These are phyloP conservation scores for Afroboletus lepidellus DNA, from an alignment of 1,284 basidiomycete species.

Conservation along the genomic window DNA sequence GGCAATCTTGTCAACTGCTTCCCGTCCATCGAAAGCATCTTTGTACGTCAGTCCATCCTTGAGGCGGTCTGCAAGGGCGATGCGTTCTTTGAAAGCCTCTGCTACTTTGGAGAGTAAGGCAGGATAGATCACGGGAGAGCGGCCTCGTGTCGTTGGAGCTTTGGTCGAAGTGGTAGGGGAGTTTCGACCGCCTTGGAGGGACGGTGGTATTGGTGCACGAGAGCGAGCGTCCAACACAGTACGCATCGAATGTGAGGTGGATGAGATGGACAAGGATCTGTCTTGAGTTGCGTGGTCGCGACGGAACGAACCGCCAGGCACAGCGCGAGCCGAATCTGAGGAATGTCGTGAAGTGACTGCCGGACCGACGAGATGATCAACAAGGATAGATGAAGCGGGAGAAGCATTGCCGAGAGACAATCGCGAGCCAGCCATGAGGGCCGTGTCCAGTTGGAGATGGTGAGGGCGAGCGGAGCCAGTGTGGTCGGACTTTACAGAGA, in stretches of 20 bases:
- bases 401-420: constrained; percentile 47
- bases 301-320: constrained; percentile 44
- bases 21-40: constrained; percentile 93
- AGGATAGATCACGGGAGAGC: constrained; percentile 87
- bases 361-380: constrained; percentile 40
- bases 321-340: constrained; percentile 53
- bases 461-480: constrained; percentile 38
- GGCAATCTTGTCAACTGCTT: constrained; percentile 94
- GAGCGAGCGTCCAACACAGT: constrained; percentile 37
- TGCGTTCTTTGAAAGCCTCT: constrained; percentile 85
- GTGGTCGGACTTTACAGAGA: constrained; percentile 33
- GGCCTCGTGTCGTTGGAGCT: constrained; percentile 29
- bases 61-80: constrained; percentile 74
- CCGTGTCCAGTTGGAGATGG: constrained; percentile 49
- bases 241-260: constrained; percentile 47
- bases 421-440: constrained; percentile 34
- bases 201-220: constrained; percentile 37
- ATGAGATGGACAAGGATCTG: constrained; percentile 73
- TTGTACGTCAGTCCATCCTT: constrained; percentile 97
- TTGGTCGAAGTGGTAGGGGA: constrained; percentile 49
- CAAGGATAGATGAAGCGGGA: constrained; percentile 52
- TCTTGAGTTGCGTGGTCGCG: constrained; percentile 61
- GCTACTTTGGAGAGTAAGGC: constrained; percentile 94
- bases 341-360: constrained; percentile 44
- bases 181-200: constrained; percentile 41